Conservation (phyloP, 2,329 filamentous ascomycete genomes). For the Ceratocystis alfenasii region DNA sequence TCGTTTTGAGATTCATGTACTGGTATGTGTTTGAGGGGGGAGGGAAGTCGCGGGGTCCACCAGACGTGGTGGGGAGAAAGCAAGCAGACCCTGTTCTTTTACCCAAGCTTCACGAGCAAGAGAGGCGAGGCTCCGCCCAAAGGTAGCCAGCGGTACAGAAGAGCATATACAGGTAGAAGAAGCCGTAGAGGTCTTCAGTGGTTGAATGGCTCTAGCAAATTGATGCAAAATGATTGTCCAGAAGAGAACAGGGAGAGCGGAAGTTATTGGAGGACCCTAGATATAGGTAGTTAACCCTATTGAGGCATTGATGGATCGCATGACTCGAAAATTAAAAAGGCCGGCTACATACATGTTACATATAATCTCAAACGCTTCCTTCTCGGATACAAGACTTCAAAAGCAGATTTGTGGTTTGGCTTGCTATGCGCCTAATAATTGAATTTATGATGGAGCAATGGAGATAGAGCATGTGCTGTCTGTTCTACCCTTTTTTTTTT, state of each 20-base stretch:
- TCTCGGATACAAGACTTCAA: background rate
- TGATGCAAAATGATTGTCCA: background rate
- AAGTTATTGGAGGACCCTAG: background rate
- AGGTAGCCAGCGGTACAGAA: background rate
- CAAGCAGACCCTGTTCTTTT: background rate
- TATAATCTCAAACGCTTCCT: background rate
- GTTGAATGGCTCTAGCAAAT: background rate
- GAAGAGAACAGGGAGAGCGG: background rate
- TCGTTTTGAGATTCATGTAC: no score
- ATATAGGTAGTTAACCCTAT: background rate
- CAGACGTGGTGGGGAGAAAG: no score
- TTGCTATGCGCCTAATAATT: no score
- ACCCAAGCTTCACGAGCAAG: background rate
- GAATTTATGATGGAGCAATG: background rate
- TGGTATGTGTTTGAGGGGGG: no score
- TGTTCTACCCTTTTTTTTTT: background rate
- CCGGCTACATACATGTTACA: slow-evolving; percentile 2
- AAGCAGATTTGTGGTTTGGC: no score
- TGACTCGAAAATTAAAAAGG: slow-evolving; percentile 6
- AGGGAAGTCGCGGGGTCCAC: no score
- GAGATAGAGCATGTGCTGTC: background rate
- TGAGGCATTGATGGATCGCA: background rate
- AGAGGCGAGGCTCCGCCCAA: background rate
- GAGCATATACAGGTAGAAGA: background rate
- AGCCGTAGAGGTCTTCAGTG: background rate